Evolutionary conservation across 208 protist genomes (phyloP), one percentile per base, ranked within the genome.

Genomic region (Leishmania gerbilli): DNA sequence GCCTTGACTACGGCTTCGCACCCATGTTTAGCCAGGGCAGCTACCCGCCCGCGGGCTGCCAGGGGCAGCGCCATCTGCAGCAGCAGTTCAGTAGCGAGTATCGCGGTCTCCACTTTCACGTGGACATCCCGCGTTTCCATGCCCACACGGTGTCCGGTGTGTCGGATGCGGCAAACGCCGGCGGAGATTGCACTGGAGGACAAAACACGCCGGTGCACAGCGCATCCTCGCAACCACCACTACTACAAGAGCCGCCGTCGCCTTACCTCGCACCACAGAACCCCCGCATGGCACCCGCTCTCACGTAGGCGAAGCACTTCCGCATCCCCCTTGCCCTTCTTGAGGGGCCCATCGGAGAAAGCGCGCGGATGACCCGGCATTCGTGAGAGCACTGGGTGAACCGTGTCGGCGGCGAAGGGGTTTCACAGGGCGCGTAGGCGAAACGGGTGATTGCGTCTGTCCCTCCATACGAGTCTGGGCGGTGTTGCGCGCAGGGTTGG

Each of bases 81-180:
- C 68, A 74, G 45, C 82, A 78, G 51, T 81, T 81, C 24, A 80
- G 47, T 24, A 85, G 77, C 62, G 77, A 85, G 62, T 85, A 85
- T 47, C 77, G 77, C 21, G 82, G 82, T 9, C 72, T 85, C 19
- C 82, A 81, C 40, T 24, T 85, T 27, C 71, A 81, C 71, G 62
- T 85, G 1, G 82, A 85, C 9, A 77, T 85, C n/a, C 82, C 82
- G 3, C 71, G 72, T 24, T 79, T 85, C 8, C 71, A 81, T 42
- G 60, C 76, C 69, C 77, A 85, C 27, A 75, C 47, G 40, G 49
- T n/a, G n/a, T 19, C 56, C 1, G 37, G 42, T 1, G n/a, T 13
- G 21, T 69, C 42, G 6, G 75, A 79, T 15, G 5, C 3, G 24
- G 27, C 6, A 27, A 47, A 68, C 37, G 3, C 53, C 58, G 74